phyloP scores from a whole-genome alignment of 768 basidiomycete genomes.

The Collybia mongolica region DNA sequence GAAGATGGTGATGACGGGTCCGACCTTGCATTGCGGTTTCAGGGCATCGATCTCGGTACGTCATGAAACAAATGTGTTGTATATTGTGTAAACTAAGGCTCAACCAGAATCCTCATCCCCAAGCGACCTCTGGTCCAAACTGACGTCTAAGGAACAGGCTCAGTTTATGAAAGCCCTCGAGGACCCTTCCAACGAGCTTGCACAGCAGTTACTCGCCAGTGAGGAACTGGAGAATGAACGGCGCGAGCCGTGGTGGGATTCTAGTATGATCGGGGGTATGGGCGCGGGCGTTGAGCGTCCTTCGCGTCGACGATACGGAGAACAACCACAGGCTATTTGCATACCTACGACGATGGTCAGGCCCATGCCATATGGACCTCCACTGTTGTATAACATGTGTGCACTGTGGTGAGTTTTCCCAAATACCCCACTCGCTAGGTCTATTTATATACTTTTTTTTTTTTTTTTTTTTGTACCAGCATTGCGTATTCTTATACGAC shows the following conservation, averaged over 20 bases:
- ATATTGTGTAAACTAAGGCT: neutral
- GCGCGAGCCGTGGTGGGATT: constrained; percentile 76
- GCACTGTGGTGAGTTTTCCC: constrained; percentile 57
- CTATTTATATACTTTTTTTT: too few relatives aligned
- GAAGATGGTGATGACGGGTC: constrained; percentile 33
- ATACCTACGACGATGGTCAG: constrained; percentile 47
- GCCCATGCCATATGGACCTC: constrained; percentile 31
- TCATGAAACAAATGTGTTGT: neutral
- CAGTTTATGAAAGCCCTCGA: constrained; percentile 58
- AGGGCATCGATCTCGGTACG: constrained; percentile 63
- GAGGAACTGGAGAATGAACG: constrained; percentile 50
- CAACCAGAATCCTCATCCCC: constrained; percentile 51
- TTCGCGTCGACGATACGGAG: constrained; percentile 25
- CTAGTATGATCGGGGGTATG: constrained; percentile 13
- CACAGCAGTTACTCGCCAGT: constrained; percentile 58
- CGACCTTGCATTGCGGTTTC: constrained; percentile 51
- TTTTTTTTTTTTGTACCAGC: constrained; percentile 37
- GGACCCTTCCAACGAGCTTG: constrained; percentile 62
- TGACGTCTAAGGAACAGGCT: constrained; percentile 58
- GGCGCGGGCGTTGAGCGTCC: neutral
- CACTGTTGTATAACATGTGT: constrained; percentile 67
- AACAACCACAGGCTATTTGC: constrained; percentile 40
- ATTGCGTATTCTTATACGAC: constrained; percentile 68
- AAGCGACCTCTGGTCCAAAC: constrained; percentile 58
- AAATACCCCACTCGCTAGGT: too few relatives aligned